phyloP scores from a whole-genome alignment of 1,284 basidiomycete species.

The Ustilago loliicola region DNA sequence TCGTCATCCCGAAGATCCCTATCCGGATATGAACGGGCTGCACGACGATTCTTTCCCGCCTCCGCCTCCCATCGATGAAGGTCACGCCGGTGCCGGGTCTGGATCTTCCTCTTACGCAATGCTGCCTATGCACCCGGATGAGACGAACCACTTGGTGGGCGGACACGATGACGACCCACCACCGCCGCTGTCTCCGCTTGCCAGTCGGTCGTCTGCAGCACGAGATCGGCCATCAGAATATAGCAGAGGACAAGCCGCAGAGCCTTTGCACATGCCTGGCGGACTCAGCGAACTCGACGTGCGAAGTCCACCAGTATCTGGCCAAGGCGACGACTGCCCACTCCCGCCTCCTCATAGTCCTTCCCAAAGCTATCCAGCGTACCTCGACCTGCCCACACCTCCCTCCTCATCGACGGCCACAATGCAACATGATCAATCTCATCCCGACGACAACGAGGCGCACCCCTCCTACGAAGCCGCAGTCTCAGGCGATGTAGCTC shows the following conservation, averaged over 20 bases:
- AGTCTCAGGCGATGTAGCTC: conserved; percentile 13
- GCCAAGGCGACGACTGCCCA: not conserved
- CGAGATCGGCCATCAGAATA: not conserved
- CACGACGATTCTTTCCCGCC: conserved; percentile 20
- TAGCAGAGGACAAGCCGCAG: not conserved
- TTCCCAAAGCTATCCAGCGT: not conserved
- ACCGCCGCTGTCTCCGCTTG: conserved; percentile 25
- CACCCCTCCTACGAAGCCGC: conserved; percentile 45
- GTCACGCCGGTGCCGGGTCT: not conserved
- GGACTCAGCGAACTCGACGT: not conserved
- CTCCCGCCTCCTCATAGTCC: conserved; percentile 12
- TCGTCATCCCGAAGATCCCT: conserved; percentile 42
- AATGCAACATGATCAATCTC: conserved; percentile 8
- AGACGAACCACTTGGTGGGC: not conserved
- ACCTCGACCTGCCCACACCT: not conserved
- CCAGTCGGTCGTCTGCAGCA: conserved; percentile 9
- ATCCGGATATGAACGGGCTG: conserved; percentile 1
- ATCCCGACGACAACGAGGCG: not conserved
- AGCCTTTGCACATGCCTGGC: conserved; percentile 5
- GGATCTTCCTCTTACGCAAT: conserved; percentile 9
- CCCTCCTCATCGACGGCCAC: conserved; percentile 5
- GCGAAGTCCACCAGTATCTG: not conserved
- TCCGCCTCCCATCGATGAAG: conserved; percentile 40
- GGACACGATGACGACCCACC: conserved; percentile 26
- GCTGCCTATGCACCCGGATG: not conserved